These are phyloP conservation scores for Heliocybe sulcata DNA, from an alignment of 1,284 basidiomycete species.

Conservation along the genomic window DNA sequence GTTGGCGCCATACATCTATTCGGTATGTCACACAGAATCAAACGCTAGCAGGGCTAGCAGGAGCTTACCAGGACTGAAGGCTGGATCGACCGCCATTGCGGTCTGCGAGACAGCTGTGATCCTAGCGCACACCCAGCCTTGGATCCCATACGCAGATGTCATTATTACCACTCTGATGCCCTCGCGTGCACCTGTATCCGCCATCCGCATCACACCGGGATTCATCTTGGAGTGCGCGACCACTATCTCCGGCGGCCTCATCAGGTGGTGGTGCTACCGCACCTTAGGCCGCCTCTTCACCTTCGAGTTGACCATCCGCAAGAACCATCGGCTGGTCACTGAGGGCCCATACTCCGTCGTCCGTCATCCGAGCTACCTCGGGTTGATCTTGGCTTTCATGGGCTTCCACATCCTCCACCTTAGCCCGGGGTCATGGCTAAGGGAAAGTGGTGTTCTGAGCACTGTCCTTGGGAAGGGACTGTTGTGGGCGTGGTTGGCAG, in stretches of 20 bases:
- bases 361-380: constrained; percentile 4
- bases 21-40: neutral
- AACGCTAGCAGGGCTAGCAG: neutral
- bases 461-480: neutral
- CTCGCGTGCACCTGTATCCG: neutral
- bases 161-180: neutral
- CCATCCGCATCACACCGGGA: neutral
- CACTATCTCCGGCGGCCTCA: constrained; percentile 4
- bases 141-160: neutral
- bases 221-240: neutral
- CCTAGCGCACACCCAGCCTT: neutral
- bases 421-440: neutral
- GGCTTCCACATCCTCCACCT: neutral
- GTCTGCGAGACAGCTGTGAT: neutral
- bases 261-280: constrained; percentile 14
- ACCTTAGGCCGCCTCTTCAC: constrained; percentile 5
- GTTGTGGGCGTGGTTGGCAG: too few species aligned
- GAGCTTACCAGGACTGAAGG: neutral
- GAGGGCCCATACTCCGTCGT: constrained; percentile 4
- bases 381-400: neutral
- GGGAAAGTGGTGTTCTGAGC: neutral
- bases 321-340: constrained; percentile 2
- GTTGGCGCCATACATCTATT: neutral
- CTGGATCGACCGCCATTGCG: too few species aligned
- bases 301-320: constrained; percentile 3